Evolutionary conservation across 2,329 filamentous ascomycete genomes (phyloP).

Genomic region (Penicillium sp.): DNA sequence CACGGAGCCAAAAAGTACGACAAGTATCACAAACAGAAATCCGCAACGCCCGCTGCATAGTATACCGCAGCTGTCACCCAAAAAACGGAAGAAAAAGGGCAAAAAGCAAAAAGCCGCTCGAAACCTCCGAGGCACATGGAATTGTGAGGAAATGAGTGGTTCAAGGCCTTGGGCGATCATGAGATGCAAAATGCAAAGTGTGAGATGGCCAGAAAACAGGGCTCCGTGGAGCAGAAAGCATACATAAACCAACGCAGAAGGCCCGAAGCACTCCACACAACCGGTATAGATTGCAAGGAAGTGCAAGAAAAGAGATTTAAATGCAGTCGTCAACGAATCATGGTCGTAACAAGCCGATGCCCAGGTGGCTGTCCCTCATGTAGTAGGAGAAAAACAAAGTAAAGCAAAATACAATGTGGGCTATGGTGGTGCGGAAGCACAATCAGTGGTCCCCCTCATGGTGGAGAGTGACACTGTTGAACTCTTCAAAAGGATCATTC

Average conservation of each 20-base stretch:
- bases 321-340: slow-evolving; percentile 35
- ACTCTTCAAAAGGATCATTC: slow-evolving; percentile 92
- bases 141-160: slow-evolving; percentile 12
- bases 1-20: slow-evolving; percentile 5
- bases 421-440: slow-evolving; percentile 2
- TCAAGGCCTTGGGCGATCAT: slow-evolving; percentile 13
- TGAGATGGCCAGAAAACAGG: slow-evolving; percentile 8
- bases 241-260: slow-evolving; percentile 14
- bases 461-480: slow-evolving; percentile 95
- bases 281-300: slow-evolving; percentile 19
- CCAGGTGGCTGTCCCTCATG: slow-evolving; percentile 17
- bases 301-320: slow-evolving; percentile 17
- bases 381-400: slow-evolving; percentile 10
- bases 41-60: slow-evolving; percentile 23
- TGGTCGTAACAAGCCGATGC: slow-evolving; percentile 28
- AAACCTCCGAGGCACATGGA: slow-evolving; percentile 1
- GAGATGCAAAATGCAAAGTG: slow-evolving; percentile 18
- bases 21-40: slow-evolving; percentile 5
- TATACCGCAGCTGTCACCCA: slow-evolving; percentile 14
- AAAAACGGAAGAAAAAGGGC: not conserved
- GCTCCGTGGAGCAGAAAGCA: slow-evolving; percentile 4
- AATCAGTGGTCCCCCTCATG: slow-evolving; percentile 70
- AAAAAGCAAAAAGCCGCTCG: not conserved
- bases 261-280: slow-evolving; percentile 25
- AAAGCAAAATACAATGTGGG: slow-evolving; percentile 9